A percentile compares a stretch with the other conserved stretches of the same genome.
Conservation (phyloP, 2,329 filamentous ascomycete genomes). For the Trichoderma sp. region DNA sequence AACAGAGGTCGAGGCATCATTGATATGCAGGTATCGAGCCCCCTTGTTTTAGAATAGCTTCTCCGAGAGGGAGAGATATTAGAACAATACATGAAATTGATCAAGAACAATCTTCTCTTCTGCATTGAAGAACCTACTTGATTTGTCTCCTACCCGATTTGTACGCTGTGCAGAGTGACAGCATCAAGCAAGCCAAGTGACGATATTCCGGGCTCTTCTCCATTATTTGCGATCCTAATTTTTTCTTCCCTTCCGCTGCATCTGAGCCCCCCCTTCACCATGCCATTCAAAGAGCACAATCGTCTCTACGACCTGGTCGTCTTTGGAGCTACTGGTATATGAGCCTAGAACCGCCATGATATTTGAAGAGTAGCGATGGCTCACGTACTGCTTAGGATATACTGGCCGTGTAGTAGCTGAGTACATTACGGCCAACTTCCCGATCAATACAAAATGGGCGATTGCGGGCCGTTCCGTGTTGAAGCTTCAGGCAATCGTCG, state of each 20-base stretch:
- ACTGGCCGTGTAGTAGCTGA: constrained; percentile 78
- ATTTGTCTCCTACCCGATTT: background rate
- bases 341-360: background rate
- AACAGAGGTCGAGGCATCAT: background rate
- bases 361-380: background rate
- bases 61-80: background rate
- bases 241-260: background rate
- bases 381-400: constrained; percentile 62
- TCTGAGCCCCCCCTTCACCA: constrained; percentile 31
- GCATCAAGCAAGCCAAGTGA: background rate
- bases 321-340: constrained; percentile 58
- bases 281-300: constrained; percentile 52
- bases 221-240: background rate
- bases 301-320: constrained; percentile 61
- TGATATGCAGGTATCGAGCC: background rate
- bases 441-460: constrained; percentile 83
- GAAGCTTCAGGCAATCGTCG: constrained; percentile 71
- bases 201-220: background rate
- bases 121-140: background rate
- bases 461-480: constrained; percentile 77
- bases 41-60: background rate
- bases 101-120: background rate
- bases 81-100: background rate
- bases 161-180: background rate
- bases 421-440: constrained; percentile 69